Conservation (phyloP, 352 stramenopile genomes). For the Phytophthora capsici region DNA sequence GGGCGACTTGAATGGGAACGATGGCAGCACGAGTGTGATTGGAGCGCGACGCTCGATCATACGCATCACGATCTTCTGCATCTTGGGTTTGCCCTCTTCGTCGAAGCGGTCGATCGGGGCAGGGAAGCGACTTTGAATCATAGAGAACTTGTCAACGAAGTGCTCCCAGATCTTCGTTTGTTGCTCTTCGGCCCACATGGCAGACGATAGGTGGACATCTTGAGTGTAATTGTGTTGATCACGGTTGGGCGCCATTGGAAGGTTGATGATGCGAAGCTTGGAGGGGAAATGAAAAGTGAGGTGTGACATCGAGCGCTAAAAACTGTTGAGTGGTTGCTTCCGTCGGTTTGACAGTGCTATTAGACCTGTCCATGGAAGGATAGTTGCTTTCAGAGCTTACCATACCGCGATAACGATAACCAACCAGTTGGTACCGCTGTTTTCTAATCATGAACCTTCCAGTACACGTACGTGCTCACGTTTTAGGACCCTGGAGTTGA, state of each 20-base stretch:
- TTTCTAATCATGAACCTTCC: too few relatives aligned
- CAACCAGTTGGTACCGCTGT: too few relatives aligned
- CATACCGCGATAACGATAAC: too few relatives aligned
- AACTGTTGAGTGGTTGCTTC: too few relatives aligned
- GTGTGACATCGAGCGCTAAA: background rate
- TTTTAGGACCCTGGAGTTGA: too few relatives aligned
- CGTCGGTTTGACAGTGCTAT: too few relatives aligned
- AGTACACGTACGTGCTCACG: too few relatives aligned
- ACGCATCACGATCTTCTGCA: constrained; percentile 24
- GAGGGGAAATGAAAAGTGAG: background rate
- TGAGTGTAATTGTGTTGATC: constrained; percentile 8
- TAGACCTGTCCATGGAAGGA: too few relatives aligned
- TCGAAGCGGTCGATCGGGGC: constrained; percentile 21
- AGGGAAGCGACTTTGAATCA: constrained; percentile 21
- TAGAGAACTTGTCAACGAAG: constrained; percentile 25
- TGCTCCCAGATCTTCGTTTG: constrained; percentile 19
- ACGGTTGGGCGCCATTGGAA: constrained; percentile 9
- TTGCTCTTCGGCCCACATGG: constrained; percentile 11
- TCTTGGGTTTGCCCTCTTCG: constrained; percentile 15
- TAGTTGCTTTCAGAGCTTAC: too few relatives aligned
- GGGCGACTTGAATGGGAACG: constrained; percentile 27
- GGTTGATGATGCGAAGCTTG: background rate
- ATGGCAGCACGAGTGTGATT: constrained; percentile 24
- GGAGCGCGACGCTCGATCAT: constrained; percentile 21
- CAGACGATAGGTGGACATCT: background rate